These are phyloP conservation scores for Aquanectria penicillioides DNA, from an alignment of 2,329 filamentous ascomycete genomes.

Conservation along the genomic window DNA sequence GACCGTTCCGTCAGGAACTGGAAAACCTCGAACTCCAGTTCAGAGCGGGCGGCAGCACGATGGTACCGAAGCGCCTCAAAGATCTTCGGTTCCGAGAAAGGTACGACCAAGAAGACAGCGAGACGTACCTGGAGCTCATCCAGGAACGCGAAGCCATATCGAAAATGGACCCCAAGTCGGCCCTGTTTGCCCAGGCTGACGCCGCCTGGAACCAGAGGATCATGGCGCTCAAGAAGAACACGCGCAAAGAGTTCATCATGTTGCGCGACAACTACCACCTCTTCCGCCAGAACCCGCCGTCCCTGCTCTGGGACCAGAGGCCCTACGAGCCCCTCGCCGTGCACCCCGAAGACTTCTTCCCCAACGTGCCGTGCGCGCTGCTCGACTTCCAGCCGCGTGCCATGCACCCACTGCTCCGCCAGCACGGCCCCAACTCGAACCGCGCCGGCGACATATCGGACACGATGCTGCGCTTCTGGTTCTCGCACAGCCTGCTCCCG, in stretches of 20 bases:
- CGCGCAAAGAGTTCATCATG: slow-evolving; percentile 49
- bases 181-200: slow-evolving; percentile 44
- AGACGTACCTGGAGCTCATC: slow-evolving; percentile 46
- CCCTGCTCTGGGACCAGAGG: slow-evolving; percentile 76
- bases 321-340: slow-evolving; percentile 74
- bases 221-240: slow-evolving; percentile 45
- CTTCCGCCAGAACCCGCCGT: slow-evolving; percentile 58
- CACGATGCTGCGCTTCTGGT: slow-evolving; percentile 54
- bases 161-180: slow-evolving; percentile 26
- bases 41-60: slow-evolving; percentile 6
- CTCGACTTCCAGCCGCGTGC: slow-evolving; percentile 74
- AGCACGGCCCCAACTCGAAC: slow-evolving; percentile 52
- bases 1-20: slow-evolving; percentile 56
- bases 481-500: slow-evolving; percentile 56
- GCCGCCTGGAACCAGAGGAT: slow-evolving; percentile 49
- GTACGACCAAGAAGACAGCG: slow-evolving; percentile 31
- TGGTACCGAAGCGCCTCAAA: slow-evolving; percentile 35
- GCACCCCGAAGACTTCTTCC: slow-evolving; percentile 71
- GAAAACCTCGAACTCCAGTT: slow-evolving; percentile 48
- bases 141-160: slow-evolving; percentile 43
- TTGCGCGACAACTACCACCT: slow-evolving; percentile 65
- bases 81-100: slow-evolving; percentile 43
- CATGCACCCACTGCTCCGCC: slow-evolving; percentile 58
- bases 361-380: slow-evolving; percentile 65
- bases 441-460: slow-evolving; percentile 63